phyloP scores from a whole-genome alignment of 768 basidiomycete genomes.

The Chlorophyllum brunneum region DNA sequence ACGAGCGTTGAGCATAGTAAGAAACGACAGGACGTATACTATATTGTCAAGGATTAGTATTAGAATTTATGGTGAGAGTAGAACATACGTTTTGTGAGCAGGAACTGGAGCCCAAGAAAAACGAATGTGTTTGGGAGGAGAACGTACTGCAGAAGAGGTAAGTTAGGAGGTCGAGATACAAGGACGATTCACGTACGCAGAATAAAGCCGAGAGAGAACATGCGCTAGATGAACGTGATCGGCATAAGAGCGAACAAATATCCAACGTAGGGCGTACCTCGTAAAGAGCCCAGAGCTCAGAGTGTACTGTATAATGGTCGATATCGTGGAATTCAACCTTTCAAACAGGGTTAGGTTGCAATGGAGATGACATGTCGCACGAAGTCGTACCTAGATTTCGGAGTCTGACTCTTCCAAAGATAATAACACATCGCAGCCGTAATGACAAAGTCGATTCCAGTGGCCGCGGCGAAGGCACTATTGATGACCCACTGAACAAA shows the following conservation, averaged over 20 bases:
- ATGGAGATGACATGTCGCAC: too few species aligned
- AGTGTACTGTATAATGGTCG: slow-evolving; percentile 32
- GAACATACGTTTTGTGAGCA: slow-evolving; percentile 40
- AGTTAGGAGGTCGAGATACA: neutral
- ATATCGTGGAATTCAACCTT: slow-evolving; percentile 32
- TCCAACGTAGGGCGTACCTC: slow-evolving; percentile 20
- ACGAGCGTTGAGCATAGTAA: slow-evolving; percentile 43
- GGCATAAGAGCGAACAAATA: neutral
- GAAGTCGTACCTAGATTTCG: slow-evolving; percentile 19
- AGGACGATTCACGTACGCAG: slow-evolving; percentile 25
- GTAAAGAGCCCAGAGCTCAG: slow-evolving; percentile 36
- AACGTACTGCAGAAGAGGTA: slow-evolving; percentile 34
- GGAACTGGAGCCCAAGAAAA: slow-evolving; percentile 37
- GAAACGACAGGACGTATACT: slow-evolving; percentile 50
- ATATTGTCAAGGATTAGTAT: neutral
- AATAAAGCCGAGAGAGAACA: slow-evolving; percentile 42
- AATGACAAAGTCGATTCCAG: slow-evolving; percentile 42
- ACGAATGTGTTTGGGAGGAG: slow-evolving; percentile 40
- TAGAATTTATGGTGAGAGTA: neutral
- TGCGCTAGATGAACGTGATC: slow-evolving; percentile 25
- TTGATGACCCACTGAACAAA: slow-evolving; percentile 36
- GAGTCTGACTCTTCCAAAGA: slow-evolving; percentile 28
- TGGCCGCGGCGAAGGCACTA: slow-evolving; percentile 37
- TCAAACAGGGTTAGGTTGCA: too few species aligned
- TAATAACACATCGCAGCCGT: slow-evolving; percentile 33